Percentiles rank a stretch among this genome's conserved stretches.
These are phyloP conservation scores for Lyophyllum semitale DNA, from an alignment of 768 basidiomycete genomes.

Conservation along the genomic window DNA sequence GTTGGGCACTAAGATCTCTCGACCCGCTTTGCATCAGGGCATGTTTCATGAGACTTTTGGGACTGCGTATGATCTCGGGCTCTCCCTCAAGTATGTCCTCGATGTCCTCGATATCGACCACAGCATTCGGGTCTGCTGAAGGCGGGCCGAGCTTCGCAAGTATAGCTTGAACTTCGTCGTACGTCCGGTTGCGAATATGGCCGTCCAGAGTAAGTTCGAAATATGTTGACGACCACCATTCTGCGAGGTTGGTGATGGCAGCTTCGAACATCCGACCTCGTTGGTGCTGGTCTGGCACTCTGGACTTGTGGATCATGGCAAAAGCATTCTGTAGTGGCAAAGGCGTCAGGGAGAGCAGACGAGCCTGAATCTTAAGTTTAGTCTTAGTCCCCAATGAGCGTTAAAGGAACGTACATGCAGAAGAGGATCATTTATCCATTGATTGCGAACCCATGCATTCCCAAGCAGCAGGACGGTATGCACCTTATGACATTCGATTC, in stretches of 20 bases:
- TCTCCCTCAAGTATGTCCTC: slow-evolving; percentile 53
- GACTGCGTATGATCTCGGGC: slow-evolving; percentile 69
- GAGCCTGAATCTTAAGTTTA: slow-evolving; percentile 58
- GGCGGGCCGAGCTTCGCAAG: slow-evolving; percentile 34
- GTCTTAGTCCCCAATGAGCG: not conserved
- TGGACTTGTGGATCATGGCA: slow-evolving; percentile 76
- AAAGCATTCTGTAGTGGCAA: slow-evolving; percentile 80
- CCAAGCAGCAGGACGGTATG: slow-evolving; percentile 83
- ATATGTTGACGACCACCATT: slow-evolving; percentile 84
- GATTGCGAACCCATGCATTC: slow-evolving; percentile 75
- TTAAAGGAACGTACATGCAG: slow-evolving; percentile 67
- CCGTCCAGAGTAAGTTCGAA: slow-evolving; percentile 64
- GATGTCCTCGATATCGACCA: slow-evolving; percentile 43
- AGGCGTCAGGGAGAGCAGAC: slow-evolving; percentile 86
- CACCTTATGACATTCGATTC: slow-evolving; percentile 85
- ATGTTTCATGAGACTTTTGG: slow-evolving; percentile 93
- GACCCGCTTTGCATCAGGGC: slow-evolving; percentile 78
- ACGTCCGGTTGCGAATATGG: slow-evolving; percentile 76
- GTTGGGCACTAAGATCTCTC: slow-evolving; percentile 83
- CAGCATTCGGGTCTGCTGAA: slow-evolving; percentile 26
- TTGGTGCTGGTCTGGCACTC: slow-evolving; percentile 75
- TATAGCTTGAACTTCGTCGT: slow-evolving; percentile 64
- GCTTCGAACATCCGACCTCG: slow-evolving; percentile 89
- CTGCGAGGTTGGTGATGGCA: slow-evolving; percentile 68
- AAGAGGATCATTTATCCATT: slow-evolving; percentile 79